Evolutionary conservation across 129 eudicot genomes (phyloP).

Genomic region (Saposhnikovia divaricata): DNA sequence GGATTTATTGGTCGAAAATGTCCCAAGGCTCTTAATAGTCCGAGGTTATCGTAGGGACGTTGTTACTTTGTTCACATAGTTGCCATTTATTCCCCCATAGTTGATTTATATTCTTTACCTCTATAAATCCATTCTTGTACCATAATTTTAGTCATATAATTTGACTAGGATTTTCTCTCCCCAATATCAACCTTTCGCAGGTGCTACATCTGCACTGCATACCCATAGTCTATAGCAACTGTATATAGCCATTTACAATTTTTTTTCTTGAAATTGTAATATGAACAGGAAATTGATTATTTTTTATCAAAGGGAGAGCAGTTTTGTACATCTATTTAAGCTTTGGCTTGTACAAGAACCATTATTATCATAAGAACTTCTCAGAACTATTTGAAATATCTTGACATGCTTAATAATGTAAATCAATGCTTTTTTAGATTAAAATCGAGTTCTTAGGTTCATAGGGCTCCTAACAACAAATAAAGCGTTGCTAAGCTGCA

Average conservation of each 20-base stretch:
- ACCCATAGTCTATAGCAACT: not conserved
- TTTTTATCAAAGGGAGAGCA: not conserved
- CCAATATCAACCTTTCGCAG: not conserved
- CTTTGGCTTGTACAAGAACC: not conserved
- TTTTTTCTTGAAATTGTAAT: not conserved
- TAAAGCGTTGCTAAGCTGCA: no score
- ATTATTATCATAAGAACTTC: not conserved
- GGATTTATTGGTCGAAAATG: conserved; percentile 94
- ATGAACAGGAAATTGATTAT: not conserved
- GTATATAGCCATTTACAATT: not conserved
- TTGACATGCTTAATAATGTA: not conserved
- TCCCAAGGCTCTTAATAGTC: conserved; percentile 90
- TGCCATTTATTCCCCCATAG: not conserved
- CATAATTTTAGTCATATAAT: conserved; percentile 12
- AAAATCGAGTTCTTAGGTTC: not conserved
- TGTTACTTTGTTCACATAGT: conserved; percentile 91
- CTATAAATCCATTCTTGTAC: conserved; percentile 31
- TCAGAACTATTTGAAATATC: not conserved
- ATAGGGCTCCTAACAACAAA: no score
- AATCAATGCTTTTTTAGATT: not conserved
- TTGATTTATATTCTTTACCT: not conserved
- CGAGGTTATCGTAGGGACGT: conserved; percentile 93
- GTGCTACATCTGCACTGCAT: not conserved
- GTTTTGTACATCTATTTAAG: not conserved
- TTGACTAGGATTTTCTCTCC: not conserved